phyloP scores from a whole-genome alignment of 2,329 filamentous ascomycete species.

The Sarocladium strictum region DNA sequence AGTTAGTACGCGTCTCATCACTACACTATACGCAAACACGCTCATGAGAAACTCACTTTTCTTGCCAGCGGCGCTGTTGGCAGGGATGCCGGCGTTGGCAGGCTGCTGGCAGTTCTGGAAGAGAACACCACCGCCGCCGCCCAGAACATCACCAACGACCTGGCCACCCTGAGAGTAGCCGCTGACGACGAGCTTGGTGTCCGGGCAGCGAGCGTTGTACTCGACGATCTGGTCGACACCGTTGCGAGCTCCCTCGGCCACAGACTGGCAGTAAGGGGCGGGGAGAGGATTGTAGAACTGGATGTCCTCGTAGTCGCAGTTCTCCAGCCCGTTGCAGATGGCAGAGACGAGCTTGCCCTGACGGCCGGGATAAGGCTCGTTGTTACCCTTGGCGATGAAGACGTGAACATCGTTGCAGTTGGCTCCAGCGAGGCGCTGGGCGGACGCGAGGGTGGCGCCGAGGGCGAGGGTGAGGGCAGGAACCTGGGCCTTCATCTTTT shows the following conservation, averaged over 20 bases:
- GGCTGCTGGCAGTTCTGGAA: conserved; percentile 24
- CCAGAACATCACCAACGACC: conserved; percentile 30
- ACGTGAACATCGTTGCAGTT: conserved; percentile 22
- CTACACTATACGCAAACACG: too few relatives aligned
- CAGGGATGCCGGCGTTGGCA: conserved; percentile 19
- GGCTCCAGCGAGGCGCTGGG: neutral
- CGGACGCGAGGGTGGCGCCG: neutral
- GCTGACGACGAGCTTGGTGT: conserved; percentile 32
- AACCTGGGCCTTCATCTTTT: neutral
- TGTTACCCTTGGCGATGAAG: conserved; percentile 23
- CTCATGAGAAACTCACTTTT: conserved; percentile 24
- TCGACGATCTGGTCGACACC: conserved; percentile 30
- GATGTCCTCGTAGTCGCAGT: conserved; percentile 9
- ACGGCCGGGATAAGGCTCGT: conserved; percentile 24
- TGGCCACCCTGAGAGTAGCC: conserved; percentile 36
- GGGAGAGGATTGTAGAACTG: conserved; percentile 14
- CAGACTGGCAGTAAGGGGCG: conserved; percentile 28
- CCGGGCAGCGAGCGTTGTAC: conserved; percentile 33
- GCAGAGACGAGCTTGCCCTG: conserved; percentile 21
- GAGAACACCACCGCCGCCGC: conserved; percentile 27
- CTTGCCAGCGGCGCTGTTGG: conserved; percentile 22
- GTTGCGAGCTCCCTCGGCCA: conserved; percentile 28
- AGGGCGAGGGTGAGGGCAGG: conserved; percentile 2
- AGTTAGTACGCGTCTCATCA: neutral
- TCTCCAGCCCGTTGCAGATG: conserved; percentile 10